These are phyloP conservation scores for Lipomyces sp. DNA, from an alignment of 805 yeast genomes.

Conservation along the genomic window DNA sequence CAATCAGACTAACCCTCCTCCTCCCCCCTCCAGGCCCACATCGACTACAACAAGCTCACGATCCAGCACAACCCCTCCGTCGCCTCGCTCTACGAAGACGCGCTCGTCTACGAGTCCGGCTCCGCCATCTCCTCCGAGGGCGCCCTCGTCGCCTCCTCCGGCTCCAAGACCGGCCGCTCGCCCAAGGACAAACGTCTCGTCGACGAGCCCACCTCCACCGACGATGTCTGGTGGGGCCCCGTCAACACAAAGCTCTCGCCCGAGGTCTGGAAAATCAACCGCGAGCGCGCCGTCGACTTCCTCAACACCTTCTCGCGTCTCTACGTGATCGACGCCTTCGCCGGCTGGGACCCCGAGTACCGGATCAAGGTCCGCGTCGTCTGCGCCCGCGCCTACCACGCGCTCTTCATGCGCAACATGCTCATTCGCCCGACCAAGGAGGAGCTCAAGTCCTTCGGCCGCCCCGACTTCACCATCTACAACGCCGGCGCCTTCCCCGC, in stretches of 20 bases:
- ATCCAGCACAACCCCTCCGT: constrained; percentile 82
- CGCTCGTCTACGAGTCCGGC: constrained; percentile 73
- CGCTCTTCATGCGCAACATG: constrained; percentile 97
- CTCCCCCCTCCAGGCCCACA: constrained; percentile 37
- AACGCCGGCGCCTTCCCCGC: constrained; percentile 99
- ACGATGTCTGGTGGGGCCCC: constrained; percentile 98
- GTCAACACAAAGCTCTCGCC: constrained; percentile 93
- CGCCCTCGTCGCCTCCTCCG: constrained; percentile 93
- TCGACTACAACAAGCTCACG: constrained; percentile 42
- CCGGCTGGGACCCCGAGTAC: constrained; percentile 95
- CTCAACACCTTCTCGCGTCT: constrained; percentile 92
- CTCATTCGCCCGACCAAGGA: constrained; percentile 88
- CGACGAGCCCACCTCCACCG: constrained; percentile 80
- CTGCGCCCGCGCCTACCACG: constrained; percentile 88
- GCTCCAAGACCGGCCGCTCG: constrained; percentile 94
- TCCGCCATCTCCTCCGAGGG: constrained; percentile 91
- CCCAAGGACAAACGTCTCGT: constrained; percentile 98
- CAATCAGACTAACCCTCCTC: not conserved
- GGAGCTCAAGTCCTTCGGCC: constrained; percentile 85
- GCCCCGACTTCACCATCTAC: constrained; percentile 97
- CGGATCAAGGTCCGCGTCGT: constrained; percentile 19
- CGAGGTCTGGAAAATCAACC: constrained; percentile 90
- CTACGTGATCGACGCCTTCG: constrained; percentile 92
- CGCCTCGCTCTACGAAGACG: constrained; percentile 92
- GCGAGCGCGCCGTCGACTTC: constrained; percentile 95